These are phyloP conservation scores for Penicillium canescens DNA, from an alignment of 495 filamentous ascomycete species.

Conservation along the genomic window DNA sequence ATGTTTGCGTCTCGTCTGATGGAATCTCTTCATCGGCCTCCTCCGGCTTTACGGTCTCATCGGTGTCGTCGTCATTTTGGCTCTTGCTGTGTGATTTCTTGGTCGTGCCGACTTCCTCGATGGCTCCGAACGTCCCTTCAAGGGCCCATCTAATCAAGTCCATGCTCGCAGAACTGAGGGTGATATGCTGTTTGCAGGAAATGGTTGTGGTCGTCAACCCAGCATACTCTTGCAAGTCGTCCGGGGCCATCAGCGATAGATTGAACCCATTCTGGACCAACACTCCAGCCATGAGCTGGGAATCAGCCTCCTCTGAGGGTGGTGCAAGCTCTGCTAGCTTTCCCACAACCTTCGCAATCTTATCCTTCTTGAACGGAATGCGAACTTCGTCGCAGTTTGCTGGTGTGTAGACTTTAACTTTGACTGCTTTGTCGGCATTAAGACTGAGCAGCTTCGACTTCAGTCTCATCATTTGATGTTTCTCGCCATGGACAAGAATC, in stretches of 20 bases:
- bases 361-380: conserved; percentile 95
- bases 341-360: conserved; percentile 93
- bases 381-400: conserved; percentile 93
- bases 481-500: conserved; percentile 94
- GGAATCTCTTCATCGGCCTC: conserved; percentile 54
- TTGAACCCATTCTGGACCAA: conserved; percentile 97
- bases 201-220: conserved; percentile 93
- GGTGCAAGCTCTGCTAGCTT: conserved; percentile 82
- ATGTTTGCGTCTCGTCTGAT: conserved; percentile 48
- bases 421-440: conserved; percentile 74
- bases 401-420: conserved; percentile 88
- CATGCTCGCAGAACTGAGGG: conserved; percentile 81
- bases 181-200: conserved; percentile 83
- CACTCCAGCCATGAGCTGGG: conserved; percentile 76
- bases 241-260: conserved; percentile 91
- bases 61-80: conserved; percentile 26
- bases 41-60: conserved; percentile 42
- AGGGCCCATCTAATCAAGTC: conserved; percentile 92
- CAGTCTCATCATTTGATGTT: conserved; percentile 96
- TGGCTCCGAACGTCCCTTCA: conserved; percentile 86
- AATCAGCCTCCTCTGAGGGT: conserved; percentile 49
- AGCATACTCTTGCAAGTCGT: conserved; percentile 93
- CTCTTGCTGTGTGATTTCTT: conserved; percentile 38
- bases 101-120: conserved; percentile 63
- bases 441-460: conserved; percentile 92